Evolutionary conservation across 2,329 filamentous ascomycete species (phyloP), one percentile per base, ranked within the genome.

Genomic region (Cyphellophora attinorum): DNA sequence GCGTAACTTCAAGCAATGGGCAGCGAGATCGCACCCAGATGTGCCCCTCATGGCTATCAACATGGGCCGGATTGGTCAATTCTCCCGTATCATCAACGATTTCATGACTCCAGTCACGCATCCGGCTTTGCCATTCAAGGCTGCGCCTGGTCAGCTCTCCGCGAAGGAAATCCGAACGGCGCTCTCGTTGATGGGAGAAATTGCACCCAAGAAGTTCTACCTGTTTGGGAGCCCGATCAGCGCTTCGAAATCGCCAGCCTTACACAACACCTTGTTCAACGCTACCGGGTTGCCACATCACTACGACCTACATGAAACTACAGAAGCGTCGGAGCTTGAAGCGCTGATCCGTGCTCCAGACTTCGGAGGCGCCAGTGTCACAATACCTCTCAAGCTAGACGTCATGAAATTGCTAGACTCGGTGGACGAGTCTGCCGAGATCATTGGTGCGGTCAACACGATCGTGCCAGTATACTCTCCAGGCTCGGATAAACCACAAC

Each of bases 61-160:
- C 60, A 96, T 98, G 89, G 88, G 89, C 18, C 68, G 76, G 31
- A 67, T 74, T 16, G 91, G 91, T 31, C 91, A 94, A 62, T 71
- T 95, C 27, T 94, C 85, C 52, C 79, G 91, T 19, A 80, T 98
- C 29, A 65, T 93, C 39, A 98, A 98, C 59, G 70, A 74, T 18
- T 96, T 96, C 66, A 76, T 98, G 65, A 96, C 91, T 0, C 91
- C 91, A 0, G 91, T 98, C 11, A 86, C 85, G 3, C 91, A 96
- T 56, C 83, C 85, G 2, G 73, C 72, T 10, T 68, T 96, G n/a
- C 86, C 89, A 0, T 85, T 88, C 61, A 91, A 91, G 54, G 89
- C 91, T 25, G 91, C 91, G 0, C 89, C 91, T 3, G 91, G 91
- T 2, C 91, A 98, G 53, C 71, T 98, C 33, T 93, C 86, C 3